Base-by-base conservation (phyloP, 148 eudicot species). In the Arctostaphylos glauca region DNA sequence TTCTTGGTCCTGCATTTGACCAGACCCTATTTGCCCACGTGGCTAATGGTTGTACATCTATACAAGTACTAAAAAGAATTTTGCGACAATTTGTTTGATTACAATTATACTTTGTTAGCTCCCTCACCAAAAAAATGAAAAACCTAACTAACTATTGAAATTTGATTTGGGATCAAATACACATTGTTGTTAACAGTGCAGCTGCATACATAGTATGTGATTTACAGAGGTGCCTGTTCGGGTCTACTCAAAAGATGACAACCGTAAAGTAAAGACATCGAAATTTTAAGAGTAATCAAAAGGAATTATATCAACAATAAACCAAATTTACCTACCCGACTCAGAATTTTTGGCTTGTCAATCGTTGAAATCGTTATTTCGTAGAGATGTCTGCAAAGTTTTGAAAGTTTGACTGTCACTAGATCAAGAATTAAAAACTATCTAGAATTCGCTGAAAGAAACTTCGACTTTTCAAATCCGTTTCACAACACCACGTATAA, bases 291-390 rank as follows among this genome's bases (percentile, higher is more conserved):
- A 31, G 68, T 9, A 19, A 31, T 44, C 64, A 66, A 71, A 55
- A 68, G 64, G 43, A 38, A 38, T 48, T 44, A 23, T 15, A 23
- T 62, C 41, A 5, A 3, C 6, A 53, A 62, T 38, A 46, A 9
- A 66, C 77, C 85, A 70, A 81, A 49, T 31, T 46, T 70, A 82
- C 80, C 84, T 88, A 95, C 98, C 98, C 88, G 90, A 67, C 89
- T 90, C 54, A 95, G 93, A 74, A 95, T 92, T 86, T 92, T 95
- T 38, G 95, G 94, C 88, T 90, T 95, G 88, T 95, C 98, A 86
- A 83, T 81, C 8, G 97, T 92, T 41, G 98, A 95, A 77, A 94
- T 90, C 25, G 96, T 93, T 77, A 95, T 91, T 87, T 95, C 98
- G 82, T 90, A 93, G 87, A 86, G 77, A 73, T 87, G 88, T 91